These are phyloP conservation scores for Astrephomene gubernaculifera DNA, from an alignment of 139 green algal species.

Conservation along the genomic window DNA sequence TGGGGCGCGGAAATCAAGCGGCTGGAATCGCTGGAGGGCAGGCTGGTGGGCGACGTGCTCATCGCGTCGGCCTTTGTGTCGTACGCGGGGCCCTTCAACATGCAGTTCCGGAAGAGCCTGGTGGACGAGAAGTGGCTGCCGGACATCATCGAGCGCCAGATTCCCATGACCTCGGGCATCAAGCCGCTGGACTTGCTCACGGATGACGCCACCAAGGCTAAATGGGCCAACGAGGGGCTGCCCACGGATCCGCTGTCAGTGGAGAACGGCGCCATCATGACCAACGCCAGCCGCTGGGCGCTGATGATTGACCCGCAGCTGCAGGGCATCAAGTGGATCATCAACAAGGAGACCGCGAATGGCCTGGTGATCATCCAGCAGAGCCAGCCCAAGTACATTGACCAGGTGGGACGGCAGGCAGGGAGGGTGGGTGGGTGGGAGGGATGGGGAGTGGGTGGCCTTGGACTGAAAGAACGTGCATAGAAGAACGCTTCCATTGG, in stretches of 20 bases:
- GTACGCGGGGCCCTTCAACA: conserved; percentile 84
- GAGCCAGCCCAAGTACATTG: conserved; percentile 87
- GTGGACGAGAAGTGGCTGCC: conserved; percentile 85
- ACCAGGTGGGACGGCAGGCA: conserved; percentile 67
- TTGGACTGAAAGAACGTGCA: too few relatives aligned
- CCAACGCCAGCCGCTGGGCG: conserved; percentile 84
- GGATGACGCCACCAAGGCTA: conserved; percentile 81
- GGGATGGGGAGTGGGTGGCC: too few relatives aligned
- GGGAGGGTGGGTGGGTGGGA: neutral
- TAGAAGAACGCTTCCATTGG: too few relatives aligned
- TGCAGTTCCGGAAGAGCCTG: conserved; percentile 74
- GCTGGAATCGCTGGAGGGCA: conserved; percentile 80
- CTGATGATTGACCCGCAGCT: conserved; percentile 92
- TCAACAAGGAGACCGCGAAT: conserved; percentile 77
- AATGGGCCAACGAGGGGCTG: conserved; percentile 81
- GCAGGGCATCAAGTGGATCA: conserved; percentile 90
- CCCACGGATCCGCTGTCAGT: conserved; percentile 81
- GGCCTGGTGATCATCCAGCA: conserved; percentile 91
- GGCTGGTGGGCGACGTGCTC: conserved; percentile 80
- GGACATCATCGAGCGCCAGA: conserved; percentile 75
- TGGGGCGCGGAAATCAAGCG: conserved; percentile 82
- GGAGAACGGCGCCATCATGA: conserved; percentile 86
- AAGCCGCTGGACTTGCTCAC: conserved; percentile 80
- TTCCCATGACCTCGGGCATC: conserved; percentile 85
- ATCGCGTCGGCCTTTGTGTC: conserved; percentile 78